A percentile compares a stretch with the other conserved stretches of the same genome.
phyloP scores from a whole-genome alignment of 306 rosid genomes.

The Astragalus glycyphyllos region DNA sequence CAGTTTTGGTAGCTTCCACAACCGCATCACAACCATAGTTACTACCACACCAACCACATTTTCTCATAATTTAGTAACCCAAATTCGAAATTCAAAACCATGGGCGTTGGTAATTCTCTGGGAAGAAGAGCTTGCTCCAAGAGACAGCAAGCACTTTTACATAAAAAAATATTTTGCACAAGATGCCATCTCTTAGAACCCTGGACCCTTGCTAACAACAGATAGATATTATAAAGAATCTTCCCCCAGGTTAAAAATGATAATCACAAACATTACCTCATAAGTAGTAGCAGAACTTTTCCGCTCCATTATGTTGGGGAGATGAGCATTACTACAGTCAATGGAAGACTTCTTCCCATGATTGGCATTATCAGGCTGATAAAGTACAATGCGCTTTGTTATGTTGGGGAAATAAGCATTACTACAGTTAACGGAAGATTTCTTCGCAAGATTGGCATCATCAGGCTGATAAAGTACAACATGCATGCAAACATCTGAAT shows the following conservation, averaged over 20 bases:
- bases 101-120: constrained; percentile 9
- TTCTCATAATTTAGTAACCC: background rate
- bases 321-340: constrained; percentile 37
- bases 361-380: constrained; percentile 46
- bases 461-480: constrained; percentile 42
- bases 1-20: background rate
- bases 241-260: constrained; percentile 24
- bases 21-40: background rate
- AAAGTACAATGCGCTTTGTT: constrained; percentile 54
- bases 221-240: constrained; percentile 35
- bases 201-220: constrained; percentile 22
- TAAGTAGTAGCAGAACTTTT: constrained; percentile 53
- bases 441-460: constrained; percentile 44
- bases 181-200: constrained; percentile 19
- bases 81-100: background rate
- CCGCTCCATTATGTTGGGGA: constrained; percentile 63
- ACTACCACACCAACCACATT: background rate
- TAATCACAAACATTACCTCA: constrained; percentile 60
- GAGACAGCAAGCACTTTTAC: constrained; percentile 12
- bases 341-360: constrained; percentile 43
- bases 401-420: constrained; percentile 48
- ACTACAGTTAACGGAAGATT: constrained; percentile 40
- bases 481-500: constrained; percentile 43
- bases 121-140: constrained; percentile 6
- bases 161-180: constrained; percentile 1